phyloP scores from a whole-genome alignment of 179 eudicot species.

The Corrigiola litoralis region DNA sequence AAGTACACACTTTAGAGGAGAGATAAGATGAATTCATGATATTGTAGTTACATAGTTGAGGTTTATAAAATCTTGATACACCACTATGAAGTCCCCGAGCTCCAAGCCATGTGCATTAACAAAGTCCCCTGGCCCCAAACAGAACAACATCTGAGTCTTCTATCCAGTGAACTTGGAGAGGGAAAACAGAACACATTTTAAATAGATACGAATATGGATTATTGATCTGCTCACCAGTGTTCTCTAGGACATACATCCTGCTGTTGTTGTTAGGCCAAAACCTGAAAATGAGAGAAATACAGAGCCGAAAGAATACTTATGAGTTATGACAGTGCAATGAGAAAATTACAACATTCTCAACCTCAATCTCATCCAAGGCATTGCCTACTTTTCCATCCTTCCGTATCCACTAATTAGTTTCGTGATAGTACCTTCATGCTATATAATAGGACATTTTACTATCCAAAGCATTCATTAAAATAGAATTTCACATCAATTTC shows the following conservation, averaged over 20 bases:
- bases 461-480: too few species aligned
- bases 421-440: too few species aligned
- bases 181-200: background rate
- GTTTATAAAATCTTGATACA: slow-evolving; percentile 46
- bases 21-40: background rate
- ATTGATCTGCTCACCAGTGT: slow-evolving; percentile 44
- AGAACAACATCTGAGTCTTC: background rate
- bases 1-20: background rate
- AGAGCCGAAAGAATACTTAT: background rate
- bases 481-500: too few species aligned
- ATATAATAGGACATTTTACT: too few species aligned
- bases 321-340: background rate
- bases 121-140: slow-evolving; percentile 43
- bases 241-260: slow-evolving; percentile 73
- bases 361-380: too few species aligned
- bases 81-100: slow-evolving; percentile 52
- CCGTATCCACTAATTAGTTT: too few species aligned
- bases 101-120: slow-evolving; percentile 41
- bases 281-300: slow-evolving; percentile 30
- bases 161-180: background rate
- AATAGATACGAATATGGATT: background rate
- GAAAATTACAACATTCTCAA: background rate
- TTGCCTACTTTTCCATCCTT: too few species aligned
- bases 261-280: slow-evolving; percentile 87
- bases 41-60: slow-evolving; percentile 43